Percentiles rank a stretch among this genome's conserved stretches.
These are phyloP conservation scores for Gracilaria caudata DNA, from an alignment of 23 red algal species.

Conservation along the genomic window DNA sequence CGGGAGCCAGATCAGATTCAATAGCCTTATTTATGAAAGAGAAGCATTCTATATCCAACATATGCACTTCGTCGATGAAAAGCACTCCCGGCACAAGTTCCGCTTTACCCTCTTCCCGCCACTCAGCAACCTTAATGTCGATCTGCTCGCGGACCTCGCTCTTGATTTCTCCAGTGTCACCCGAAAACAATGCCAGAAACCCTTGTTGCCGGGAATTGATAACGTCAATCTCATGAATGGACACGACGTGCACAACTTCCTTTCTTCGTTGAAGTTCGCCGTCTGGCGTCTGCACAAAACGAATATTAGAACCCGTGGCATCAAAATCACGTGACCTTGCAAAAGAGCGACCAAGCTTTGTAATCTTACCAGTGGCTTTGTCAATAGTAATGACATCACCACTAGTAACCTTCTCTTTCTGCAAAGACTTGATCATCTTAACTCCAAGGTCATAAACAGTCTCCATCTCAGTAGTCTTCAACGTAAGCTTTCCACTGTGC, in stretches of 20 bases:
- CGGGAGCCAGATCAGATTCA: constrained; percentile 87
- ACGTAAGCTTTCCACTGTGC: constrained; percentile 86
- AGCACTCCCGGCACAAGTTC: constrained; percentile 94
- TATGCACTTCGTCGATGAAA: constrained; percentile 99
- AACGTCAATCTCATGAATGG: constrained; percentile 98
- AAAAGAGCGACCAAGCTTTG: constrained; percentile 95
- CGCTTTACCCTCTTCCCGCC: constrained; percentile 92
- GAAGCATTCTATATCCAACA: constrained; percentile 99
- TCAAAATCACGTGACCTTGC: constrained; percentile 92
- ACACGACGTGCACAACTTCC: constrained; percentile 91
- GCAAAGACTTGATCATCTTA: constrained; percentile 93
- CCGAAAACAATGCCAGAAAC: constrained; percentile 96
- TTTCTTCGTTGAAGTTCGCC: constrained; percentile 95
- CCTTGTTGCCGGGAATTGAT: constrained; percentile 99
- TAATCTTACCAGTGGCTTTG: constrained; percentile 95
- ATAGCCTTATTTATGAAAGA: constrained; percentile 93
- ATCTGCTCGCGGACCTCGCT: constrained; percentile 94
- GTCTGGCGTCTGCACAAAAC: constrained; percentile 94
- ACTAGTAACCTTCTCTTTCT: constrained; percentile 78
- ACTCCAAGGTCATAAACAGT: constrained; percentile 96
- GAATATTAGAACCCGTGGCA: constrained; percentile 80
- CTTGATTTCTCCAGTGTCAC: constrained; percentile 99
- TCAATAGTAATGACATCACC: constrained; percentile 99
- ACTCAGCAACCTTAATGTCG: constrained; percentile 88
- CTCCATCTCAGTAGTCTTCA: constrained; percentile 99